Evolutionary conservation across 768 basidiomycete genomes (phyloP).

Genomic region (Dioszegia crocea): DNA sequence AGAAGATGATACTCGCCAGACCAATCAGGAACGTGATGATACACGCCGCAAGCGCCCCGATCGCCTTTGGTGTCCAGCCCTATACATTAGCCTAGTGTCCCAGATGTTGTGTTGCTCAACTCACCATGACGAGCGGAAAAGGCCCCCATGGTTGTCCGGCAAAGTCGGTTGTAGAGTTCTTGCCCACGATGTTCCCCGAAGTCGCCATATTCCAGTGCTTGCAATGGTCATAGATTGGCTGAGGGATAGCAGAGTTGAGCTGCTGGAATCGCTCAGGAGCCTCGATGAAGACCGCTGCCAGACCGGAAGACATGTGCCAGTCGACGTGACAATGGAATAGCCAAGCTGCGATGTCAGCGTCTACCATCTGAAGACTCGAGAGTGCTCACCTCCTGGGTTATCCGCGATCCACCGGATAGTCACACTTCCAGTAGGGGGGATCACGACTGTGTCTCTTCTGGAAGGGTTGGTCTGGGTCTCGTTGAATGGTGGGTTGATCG

Average conservation of each 20-base stretch:
- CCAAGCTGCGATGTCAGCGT: slow-evolving; percentile 8
- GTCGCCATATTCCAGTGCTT: slow-evolving; percentile 57
- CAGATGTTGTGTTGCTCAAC: too few species aligned
- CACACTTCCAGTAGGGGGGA: slow-evolving; percentile 64
- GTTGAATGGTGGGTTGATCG: slow-evolving; percentile 71
- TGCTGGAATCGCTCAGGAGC: slow-evolving; percentile 70
- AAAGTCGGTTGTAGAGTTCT: slow-evolving; percentile 63
- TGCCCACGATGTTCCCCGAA: slow-evolving; percentile 85
- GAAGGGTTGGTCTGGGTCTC: slow-evolving; percentile 82
- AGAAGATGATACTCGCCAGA: slow-evolving; percentile 79
- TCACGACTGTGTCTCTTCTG: slow-evolving; percentile 80
- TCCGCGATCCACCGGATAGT: slow-evolving; percentile 78
- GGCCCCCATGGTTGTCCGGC: slow-evolving; percentile 59
- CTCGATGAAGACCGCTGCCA: slow-evolving; percentile 78
- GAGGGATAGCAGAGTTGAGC: slow-evolving; percentile 53
- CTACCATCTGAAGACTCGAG: slow-evolving; percentile 54
- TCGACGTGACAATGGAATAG: slow-evolving; percentile 57
- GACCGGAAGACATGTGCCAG: slow-evolving; percentile 55
- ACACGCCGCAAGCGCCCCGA: slow-evolving; percentile 56
- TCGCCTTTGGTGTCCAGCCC: slow-evolving; percentile 51
- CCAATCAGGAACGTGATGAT: slow-evolving; percentile 79
- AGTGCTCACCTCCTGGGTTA: slow-evolving; percentile 65
- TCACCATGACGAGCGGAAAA: slow-evolving; percentile 63
- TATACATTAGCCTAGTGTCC: too few species aligned
- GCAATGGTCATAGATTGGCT: slow-evolving; percentile 69